phyloP scores from a whole-genome alignment of 108 stramenopile genomes.

The Pseudonitzschia multistriata region DNA sequence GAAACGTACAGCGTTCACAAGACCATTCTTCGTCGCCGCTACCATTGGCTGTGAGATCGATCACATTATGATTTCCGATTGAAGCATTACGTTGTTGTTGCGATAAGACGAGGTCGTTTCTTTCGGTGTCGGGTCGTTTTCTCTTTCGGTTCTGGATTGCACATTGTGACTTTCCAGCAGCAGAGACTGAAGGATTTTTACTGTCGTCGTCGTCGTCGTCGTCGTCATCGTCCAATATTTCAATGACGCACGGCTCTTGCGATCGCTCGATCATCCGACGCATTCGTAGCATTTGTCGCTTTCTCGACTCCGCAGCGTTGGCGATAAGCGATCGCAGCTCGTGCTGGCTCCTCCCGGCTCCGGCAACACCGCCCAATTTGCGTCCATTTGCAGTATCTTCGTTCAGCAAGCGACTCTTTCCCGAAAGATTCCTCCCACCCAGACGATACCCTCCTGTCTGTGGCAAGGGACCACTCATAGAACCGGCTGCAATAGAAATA shows the following conservation, averaged over 20 bases:
- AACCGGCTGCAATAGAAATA: background rate
- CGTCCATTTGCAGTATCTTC: constrained; percentile 17
- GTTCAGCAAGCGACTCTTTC: constrained; percentile 30
- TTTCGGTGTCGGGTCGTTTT: background rate
- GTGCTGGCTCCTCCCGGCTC: background rate
- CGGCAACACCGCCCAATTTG: constrained; percentile 18
- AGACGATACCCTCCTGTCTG: constrained; percentile 27
- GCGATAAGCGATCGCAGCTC: constrained; percentile 21
- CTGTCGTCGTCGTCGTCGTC: background rate
- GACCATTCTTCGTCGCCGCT: constrained; percentile 16
- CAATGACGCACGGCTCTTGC: constrained; percentile 45
- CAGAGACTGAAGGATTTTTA: background rate
- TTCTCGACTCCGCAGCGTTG: constrained; percentile 39
- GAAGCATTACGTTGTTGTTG: background rate
- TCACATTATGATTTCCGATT: background rate
- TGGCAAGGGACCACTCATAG: background rate
- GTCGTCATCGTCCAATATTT: constrained; percentile 22
- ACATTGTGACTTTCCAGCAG: background rate
- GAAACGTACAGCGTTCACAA: constrained; percentile 22
- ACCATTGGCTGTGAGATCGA: background rate
- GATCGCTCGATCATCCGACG: constrained; percentile 34
- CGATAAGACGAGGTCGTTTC: background rate
- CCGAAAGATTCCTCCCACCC: constrained; percentile 25
- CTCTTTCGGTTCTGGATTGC: background rate
- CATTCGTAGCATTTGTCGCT: constrained; percentile 31